Base-by-base conservation (phyloP, 2,329 filamentous ascomycete species). In the Pseudogymnoascus sp. region DNA sequence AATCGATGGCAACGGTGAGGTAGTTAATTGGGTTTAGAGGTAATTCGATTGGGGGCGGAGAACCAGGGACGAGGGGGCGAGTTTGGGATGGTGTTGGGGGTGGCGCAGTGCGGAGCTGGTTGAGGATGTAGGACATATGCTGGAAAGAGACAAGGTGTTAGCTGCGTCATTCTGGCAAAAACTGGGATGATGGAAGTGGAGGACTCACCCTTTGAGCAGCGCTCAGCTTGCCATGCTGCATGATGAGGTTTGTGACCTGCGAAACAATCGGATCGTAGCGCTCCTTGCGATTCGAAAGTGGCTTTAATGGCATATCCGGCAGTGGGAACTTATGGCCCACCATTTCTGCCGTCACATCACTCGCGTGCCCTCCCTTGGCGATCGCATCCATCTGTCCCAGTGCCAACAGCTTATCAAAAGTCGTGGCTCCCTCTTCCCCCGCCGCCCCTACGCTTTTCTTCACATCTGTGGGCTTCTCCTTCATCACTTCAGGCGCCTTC, bases 21-120 rank as follows among this genome's bases (percentile, higher is more conserved):
- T 97, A 99, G 62, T 90, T 83, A 62, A 96, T 82, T 1, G 95
- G 95, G 76, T 97, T 90, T 33, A 96, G 85, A 2, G 95, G 92
- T 8, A 99, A 87, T 70, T 93, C 87, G 3, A 83, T 79, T 24
- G 90, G 81, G 1, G 92, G 90, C 1, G 93, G 91, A 1, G 87
- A 81, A 63, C 90, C 90, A 1, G 91, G 89, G 35, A 93, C 79
- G 31, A 95, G 84, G 14, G 88, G 87, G 62, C 84, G 86, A 65
- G 81, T 78, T 21, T 90, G 85, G 74, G 87, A 90, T 72, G 89
- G 80, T 66, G 84, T 87, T 16, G 95, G 95, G 11, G 93, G 83
- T 1, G 93, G 85, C 3, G 91, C 84, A 42, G 91, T 96, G 71
- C 93, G 91, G 65, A 99, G 88, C 74, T 88, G 79, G 76, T 86